Evolutionary conservation across 2,329 filamentous ascomycete genomes (phyloP), one percentile per base, ranked within the genome.

Genomic region (Plenodomus lindquistii): DNA sequence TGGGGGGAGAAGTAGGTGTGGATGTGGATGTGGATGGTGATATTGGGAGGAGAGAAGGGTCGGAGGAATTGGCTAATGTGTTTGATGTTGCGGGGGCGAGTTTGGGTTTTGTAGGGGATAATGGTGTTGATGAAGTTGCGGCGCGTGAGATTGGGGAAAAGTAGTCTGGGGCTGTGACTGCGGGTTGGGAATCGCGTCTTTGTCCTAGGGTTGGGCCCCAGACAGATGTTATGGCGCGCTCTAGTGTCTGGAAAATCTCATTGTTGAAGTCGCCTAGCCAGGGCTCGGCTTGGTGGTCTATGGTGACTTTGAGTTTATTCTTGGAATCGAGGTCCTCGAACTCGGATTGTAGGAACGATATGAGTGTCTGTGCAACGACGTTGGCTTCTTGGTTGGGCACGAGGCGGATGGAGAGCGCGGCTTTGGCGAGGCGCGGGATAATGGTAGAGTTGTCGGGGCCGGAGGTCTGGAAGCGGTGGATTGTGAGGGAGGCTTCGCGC

Each of bases 221-320:
- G 0, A 88, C 91, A 37, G 88, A 83, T 63, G 92, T 84, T 42
- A 97, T 87, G 1, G 92, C 94, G 50, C 86, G 81, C 59, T 96
- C 91, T 0, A 99, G 81, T 0, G 91, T 95, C 54, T 87, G 84
- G 73, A 97, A 99, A 49, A 97, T 92, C 57, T 91, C 85, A 59
- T 96, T 97, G 40, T 85, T 85, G 3, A 91, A 91, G 62, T 97
- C 91, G 13, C 94, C 93, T 0, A 99, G 83, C 94, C 94, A 99
- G 0, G 94, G 91, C 67, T 99, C 94, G 0, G 94, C 93, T 73
- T 89, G 87, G 67, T 97, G 94, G 57, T 96, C 91, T 57, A 99
- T 92, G 22, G 85, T 86, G 34, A 99, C 83, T 1, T 80, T 87
- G 29, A 99, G 79, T 5, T 79, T 81, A 64, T 99, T 99, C 52